A percentile compares a stretch with the other conserved stretches of the same genome.
phyloP scores from a whole-genome alignment of 2,329 filamentous ascomycete genomes.

The Podosphaera leucotricha region DNA sequence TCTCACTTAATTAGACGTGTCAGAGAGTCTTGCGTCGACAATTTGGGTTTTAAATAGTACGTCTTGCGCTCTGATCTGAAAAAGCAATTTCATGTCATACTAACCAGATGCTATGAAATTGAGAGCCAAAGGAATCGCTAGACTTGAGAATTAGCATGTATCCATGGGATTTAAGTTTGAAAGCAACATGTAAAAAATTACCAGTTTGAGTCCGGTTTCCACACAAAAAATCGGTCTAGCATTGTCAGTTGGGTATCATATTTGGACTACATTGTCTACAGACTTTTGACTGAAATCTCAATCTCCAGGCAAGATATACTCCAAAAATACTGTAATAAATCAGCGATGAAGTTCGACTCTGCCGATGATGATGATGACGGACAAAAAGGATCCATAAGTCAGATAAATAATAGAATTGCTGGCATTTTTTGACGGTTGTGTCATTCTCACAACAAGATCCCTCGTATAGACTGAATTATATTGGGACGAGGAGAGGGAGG shows the following conservation, averaged over 20 bases:
- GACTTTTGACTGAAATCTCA: slow-evolving; percentile 21
- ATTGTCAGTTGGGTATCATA: slow-evolving; percentile 1
- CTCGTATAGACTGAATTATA: not conserved
- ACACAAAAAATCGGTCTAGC: slow-evolving; percentile 39
- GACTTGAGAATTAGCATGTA: not conserved
- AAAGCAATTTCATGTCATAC: slow-evolving; percentile 22
- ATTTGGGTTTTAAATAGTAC: slow-evolving; percentile 11
- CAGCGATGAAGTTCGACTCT: not conserved
- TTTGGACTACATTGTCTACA: not conserved
- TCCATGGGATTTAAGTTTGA: not conserved
- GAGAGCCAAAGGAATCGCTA: slow-evolving; percentile 58
- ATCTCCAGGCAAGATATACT: slow-evolving; percentile 28
- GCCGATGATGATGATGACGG: slow-evolving; percentile 13
- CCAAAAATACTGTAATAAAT: slow-evolving; percentile 32
- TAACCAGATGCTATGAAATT: slow-evolving; percentile 87
- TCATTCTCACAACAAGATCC: slow-evolving; percentile 29
- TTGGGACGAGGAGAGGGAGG: not conserved
- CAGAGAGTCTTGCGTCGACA: not conserved
- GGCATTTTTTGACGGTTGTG: slow-evolving; percentile 45
- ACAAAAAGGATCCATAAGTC: slow-evolving; percentile 60
- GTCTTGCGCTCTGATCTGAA: slow-evolving; percentile 37
- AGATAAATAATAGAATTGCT: slow-evolving; percentile 69
- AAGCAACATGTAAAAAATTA: slow-evolving; percentile 23
- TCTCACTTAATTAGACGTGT: not conserved
- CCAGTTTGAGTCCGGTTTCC: slow-evolving; percentile 67